Conservation (phyloP, 768 basidiomycete species). For the Gymnopilus junonius region DNA sequence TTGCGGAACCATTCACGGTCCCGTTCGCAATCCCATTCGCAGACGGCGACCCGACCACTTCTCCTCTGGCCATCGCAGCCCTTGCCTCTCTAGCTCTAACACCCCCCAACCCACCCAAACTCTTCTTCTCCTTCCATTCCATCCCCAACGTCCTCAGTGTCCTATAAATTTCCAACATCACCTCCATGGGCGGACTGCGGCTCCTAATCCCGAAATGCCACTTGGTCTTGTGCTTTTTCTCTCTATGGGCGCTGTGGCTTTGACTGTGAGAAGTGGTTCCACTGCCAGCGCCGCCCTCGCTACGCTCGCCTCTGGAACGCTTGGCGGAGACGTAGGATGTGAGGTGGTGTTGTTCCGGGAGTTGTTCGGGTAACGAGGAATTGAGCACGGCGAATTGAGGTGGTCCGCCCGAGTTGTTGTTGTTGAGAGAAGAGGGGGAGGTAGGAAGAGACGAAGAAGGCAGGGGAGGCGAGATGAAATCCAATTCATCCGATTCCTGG, state of each 20-base stretch:
- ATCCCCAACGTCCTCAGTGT: constrained; percentile 89
- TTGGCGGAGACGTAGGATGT: constrained; percentile 67
- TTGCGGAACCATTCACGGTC: constrained; percentile 23
- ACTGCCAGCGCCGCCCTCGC: too few species aligned
- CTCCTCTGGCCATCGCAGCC: background rate
- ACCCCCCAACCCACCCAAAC: constrained; percentile 68
- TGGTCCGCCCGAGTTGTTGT: constrained; percentile 8
- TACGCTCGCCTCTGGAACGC: constrained; percentile 36
- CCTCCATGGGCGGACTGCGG: constrained; percentile 95
- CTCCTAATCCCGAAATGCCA: constrained; percentile 99
- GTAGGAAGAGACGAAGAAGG: constrained; percentile 1
- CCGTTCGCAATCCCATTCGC: constrained; percentile 40
- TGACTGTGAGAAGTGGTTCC: too few species aligned
- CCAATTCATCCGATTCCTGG: constrained; percentile 49
- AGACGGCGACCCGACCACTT: background rate
- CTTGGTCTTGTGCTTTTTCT: constrained; percentile 80
- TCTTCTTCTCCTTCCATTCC: constrained; percentile 96
- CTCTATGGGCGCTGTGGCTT: constrained; percentile 28
- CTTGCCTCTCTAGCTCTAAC: constrained; percentile 9
- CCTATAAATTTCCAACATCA: constrained; percentile 98
- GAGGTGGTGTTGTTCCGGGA: constrained; percentile 66
- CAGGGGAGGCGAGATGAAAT: constrained; percentile 27
- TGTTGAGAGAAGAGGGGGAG: background rate
- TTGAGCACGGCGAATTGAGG: constrained; percentile 74
- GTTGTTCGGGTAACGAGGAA: constrained; percentile 75